Conservation (phyloP, 2,329 filamentous ascomycete genomes). For the Domatiomyces globalis region DNA sequence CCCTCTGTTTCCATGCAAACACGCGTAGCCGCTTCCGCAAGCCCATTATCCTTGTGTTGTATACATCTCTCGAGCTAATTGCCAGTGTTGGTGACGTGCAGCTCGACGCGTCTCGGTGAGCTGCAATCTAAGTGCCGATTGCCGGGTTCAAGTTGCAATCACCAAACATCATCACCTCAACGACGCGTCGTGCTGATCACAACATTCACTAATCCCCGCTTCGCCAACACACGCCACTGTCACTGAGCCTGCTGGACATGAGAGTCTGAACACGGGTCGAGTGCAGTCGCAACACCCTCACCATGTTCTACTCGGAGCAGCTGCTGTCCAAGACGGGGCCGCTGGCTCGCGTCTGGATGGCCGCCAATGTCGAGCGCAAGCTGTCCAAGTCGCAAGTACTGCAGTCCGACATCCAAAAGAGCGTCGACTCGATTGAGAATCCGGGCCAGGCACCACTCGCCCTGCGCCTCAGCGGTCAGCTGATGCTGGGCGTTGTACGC, state of each 20-base stretch:
- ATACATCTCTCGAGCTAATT: neutral
- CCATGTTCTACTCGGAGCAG: conserved; percentile 96
- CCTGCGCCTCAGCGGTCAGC: conserved; percentile 79
- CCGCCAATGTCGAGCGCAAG: conserved; percentile 95
- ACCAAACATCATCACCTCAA: neutral
- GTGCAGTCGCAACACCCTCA: conserved; percentile 6
- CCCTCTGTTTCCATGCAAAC: neutral
- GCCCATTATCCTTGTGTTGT: neutral
- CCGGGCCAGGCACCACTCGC: conserved; percentile 90
- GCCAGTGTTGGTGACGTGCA: neutral
- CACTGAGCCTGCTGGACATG: neutral
- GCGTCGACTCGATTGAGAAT: conserved; percentile 87
- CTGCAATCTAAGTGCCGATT: neutral
- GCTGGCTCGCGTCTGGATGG: conserved; percentile 93
- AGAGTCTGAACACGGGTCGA: neutral
- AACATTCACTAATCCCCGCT: neutral
- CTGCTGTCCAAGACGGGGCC: conserved; percentile 94
- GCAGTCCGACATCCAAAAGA: conserved; percentile 86
- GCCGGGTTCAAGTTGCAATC: neutral
- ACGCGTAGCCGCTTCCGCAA: neutral
- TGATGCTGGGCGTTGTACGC: conserved; percentile 85
- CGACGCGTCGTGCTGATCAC: neutral
- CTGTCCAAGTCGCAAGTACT: conserved; percentile 92
- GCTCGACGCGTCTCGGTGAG: neutral
- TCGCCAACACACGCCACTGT: neutral